A percentile compares a stretch with the other conserved stretches of the same genome.
Evolutionary conservation across 129 eudicot species (phyloP).

Genomic region (Gnaphalium uliginosum): DNA sequence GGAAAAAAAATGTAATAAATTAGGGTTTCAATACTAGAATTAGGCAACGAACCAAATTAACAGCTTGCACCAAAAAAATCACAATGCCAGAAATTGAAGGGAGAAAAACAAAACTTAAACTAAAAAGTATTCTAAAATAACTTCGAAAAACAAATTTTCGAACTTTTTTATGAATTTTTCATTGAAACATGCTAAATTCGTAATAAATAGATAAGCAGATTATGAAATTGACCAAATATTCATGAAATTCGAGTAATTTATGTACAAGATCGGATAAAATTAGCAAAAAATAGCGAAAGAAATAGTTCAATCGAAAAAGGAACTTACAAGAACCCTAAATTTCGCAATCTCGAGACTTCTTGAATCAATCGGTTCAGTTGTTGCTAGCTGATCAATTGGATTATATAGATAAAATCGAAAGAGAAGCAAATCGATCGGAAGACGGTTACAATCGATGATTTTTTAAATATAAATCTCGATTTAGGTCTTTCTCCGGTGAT

Average conservation of each 20-base stretch:
- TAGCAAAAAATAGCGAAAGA: slow-evolving; percentile 7
- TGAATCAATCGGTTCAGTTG: slow-evolving; percentile 21
- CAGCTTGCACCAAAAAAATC: slow-evolving; percentile 7
- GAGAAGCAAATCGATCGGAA: slow-evolving; percentile 16
- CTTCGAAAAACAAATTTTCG: not conserved
- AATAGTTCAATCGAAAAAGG: slow-evolving; percentile 27
- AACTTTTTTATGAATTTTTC: not conserved
- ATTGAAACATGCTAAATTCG: slow-evolving; percentile 14
- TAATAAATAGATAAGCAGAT: slow-evolving; percentile 7
- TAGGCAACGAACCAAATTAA: slow-evolving; percentile 18
- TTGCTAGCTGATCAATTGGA: slow-evolving; percentile 14
- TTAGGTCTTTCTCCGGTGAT: slow-evolving; percentile 13
- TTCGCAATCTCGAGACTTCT: not conserved
- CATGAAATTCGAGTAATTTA: not conserved
- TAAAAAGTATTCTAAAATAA: not conserved
- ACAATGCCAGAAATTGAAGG: slow-evolving; percentile 22
- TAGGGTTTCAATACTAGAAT: slow-evolving; percentile 22
- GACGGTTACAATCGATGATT: slow-evolving; percentile 18
- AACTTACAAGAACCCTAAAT: slow-evolving; percentile 41
- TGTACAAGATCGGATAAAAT: slow-evolving; percentile 15
- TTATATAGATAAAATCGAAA: not conserved
- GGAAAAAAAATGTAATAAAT: not conserved
- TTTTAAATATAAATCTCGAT: slow-evolving; percentile 17
- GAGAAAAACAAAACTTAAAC: not conserved
- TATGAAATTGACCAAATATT: not conserved